Percentiles rank a stretch among this genome's conserved stretches.
Conservation (phyloP, 2,329 filamentous ascomycete genomes). For the Sporothrix protearum region DNA sequence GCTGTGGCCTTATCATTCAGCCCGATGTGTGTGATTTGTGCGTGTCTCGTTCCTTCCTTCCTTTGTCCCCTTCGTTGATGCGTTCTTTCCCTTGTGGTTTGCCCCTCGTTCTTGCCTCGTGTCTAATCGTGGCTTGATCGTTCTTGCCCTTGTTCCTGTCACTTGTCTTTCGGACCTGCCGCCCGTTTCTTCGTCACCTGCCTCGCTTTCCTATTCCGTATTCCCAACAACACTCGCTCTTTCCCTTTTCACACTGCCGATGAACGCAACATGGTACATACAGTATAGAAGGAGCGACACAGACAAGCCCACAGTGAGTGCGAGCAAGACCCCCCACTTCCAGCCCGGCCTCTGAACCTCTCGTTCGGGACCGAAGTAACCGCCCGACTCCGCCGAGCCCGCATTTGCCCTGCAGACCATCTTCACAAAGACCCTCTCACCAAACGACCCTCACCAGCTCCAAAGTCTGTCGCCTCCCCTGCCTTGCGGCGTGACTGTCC, state of each 20-base stretch:
- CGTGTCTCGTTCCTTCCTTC: neutral
- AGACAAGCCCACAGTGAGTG: neutral
- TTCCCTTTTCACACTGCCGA: neutral
- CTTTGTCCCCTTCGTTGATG: neutral
- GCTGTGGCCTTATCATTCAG: neutral
- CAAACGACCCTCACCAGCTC: neutral
- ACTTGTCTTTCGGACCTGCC: neutral
- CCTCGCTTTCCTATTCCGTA: neutral
- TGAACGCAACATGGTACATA: neutral
- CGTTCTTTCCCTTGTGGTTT: neutral
- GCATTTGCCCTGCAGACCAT: neutral
- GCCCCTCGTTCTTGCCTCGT: neutral
- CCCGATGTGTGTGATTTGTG: neutral
- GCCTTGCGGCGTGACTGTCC: neutral
- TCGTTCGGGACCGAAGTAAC: slow-evolving; percentile 27
- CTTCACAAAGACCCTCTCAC: neutral
- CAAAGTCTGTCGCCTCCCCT: neutral
- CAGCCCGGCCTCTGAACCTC: slow-evolving; percentile 12
- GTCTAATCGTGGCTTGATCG: neutral
- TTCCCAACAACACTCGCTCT: neutral
- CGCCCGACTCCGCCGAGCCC: slow-evolving; percentile 6
- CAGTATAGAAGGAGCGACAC: neutral
- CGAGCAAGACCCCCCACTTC: neutral
- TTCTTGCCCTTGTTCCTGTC: neutral
- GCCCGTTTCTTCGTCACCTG: neutral